Percentiles rank a stretch among this genome's conserved stretches.
Evolutionary conservation across 805 yeast species (phyloP).

Genomic region (Sungouiella blattae): DNA sequence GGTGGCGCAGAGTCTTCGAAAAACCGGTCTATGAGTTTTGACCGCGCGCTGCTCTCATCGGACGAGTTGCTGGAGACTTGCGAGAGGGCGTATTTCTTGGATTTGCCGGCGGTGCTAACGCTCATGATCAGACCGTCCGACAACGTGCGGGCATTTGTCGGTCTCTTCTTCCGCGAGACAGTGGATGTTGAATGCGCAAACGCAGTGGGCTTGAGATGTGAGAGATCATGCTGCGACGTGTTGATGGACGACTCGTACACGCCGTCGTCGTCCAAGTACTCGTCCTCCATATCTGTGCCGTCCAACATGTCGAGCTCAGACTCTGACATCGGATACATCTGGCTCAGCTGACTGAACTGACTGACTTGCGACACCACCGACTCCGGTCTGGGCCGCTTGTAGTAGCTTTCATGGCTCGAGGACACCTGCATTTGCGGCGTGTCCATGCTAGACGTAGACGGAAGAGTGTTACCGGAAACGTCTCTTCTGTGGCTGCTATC

Average conservation of each 20-base stretch:
- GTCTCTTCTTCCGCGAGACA: conserved; percentile 20
- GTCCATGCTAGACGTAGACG: neutral
- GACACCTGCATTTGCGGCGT: conserved; percentile 5
- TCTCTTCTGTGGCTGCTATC: neutral
- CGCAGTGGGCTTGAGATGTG: conserved; percentile 10
- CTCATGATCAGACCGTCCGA: conserved; percentile 37
- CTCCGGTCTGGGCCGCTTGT: conserved; percentile 30
- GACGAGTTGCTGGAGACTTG: conserved; percentile 38
- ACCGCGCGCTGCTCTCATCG: conserved; percentile 26
- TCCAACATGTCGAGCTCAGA: conserved; percentile 38
- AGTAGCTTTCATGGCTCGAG: conserved; percentile 8
- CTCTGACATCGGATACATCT: conserved; percentile 40
- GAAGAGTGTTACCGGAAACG: neutral
- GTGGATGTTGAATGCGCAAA: conserved; percentile 14
- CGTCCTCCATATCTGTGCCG: conserved; percentile 38
- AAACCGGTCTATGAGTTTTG: conserved; percentile 7
- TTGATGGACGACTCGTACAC: conserved; percentile 38
- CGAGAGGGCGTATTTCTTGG: conserved; percentile 27
- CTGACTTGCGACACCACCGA: conserved; percentile 39
- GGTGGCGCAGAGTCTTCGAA: conserved; percentile 5
- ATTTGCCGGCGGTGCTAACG: conserved; percentile 25
- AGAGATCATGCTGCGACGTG: conserved; percentile 27
- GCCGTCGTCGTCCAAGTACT: conserved; percentile 32
- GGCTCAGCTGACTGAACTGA: conserved; percentile 39
- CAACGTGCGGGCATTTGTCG: conserved; percentile 30